A percentile compares a stretch with the other conserved stretches of the same genome.
phyloP scores from a whole-genome alignment of 2,329 filamentous ascomycete genomes.

The Cladosporium sp. region DNA sequence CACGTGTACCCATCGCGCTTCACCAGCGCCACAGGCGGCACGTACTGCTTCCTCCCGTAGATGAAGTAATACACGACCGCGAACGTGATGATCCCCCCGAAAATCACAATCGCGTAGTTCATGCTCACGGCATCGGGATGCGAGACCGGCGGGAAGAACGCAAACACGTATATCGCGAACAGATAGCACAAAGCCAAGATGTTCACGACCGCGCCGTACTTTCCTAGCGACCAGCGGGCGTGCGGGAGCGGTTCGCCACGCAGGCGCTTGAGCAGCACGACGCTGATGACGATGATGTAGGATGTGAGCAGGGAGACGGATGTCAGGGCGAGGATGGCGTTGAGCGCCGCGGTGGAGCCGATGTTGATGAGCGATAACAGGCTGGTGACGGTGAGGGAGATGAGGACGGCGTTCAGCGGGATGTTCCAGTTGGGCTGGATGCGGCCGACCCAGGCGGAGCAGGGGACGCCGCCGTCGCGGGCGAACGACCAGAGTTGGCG shows the following conservation, averaged over 20 bases:
- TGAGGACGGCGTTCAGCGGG: constrained; percentile 39
- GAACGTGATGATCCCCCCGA: constrained; percentile 42
- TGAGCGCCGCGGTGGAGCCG: constrained; percentile 46
- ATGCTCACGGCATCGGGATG: constrained; percentile 40
- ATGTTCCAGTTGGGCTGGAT: constrained; percentile 35
- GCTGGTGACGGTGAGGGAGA: constrained; percentile 57
- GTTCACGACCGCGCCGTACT: constrained; percentile 57
- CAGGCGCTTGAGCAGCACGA: constrained; percentile 47
- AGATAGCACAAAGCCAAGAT: constrained; percentile 56
- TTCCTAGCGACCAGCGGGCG: constrained; percentile 58
- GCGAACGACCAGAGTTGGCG: constrained; percentile 47
- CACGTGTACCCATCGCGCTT: constrained; percentile 23
- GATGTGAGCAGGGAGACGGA: constrained; percentile 48
- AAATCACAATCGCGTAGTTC: constrained; percentile 48
- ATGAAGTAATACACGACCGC: constrained; percentile 42
- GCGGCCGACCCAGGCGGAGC: constrained; percentile 40
- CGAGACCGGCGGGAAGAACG: constrained; percentile 49
- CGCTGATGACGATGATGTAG: constrained; percentile 44
- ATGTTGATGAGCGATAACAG: constrained; percentile 47
- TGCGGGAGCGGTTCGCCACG: constrained; percentile 43
- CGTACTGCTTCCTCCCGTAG: constrained; percentile 40
- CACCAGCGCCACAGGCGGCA: constrained; percentile 36
- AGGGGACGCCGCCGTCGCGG: constrained; percentile 46
- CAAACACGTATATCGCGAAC: constrained; percentile 59
- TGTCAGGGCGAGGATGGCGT: constrained; percentile 48